phyloP scores from a whole-genome alignment of 164 flowering plant genomes.

The Hamamelis virginiana region DNA sequence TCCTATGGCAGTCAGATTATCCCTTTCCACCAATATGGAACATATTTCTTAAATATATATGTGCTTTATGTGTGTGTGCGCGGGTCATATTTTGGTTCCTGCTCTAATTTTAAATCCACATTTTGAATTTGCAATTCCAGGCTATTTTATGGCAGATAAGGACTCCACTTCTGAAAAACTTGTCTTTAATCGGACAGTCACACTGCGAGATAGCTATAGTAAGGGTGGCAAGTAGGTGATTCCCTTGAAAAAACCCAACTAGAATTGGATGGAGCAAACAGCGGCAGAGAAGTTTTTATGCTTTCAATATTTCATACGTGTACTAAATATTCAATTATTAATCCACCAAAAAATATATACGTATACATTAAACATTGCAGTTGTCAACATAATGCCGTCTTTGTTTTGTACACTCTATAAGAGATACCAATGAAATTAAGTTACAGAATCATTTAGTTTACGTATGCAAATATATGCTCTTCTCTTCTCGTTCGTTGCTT shows the following conservation, averaged over 20 bases:
- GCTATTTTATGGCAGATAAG: slow-evolving; percentile 76
- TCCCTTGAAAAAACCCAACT: background rate
- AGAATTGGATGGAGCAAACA: background rate
- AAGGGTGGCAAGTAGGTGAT: slow-evolving; percentile 55
- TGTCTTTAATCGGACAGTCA: slow-evolving; percentile 83
- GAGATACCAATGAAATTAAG: background rate
- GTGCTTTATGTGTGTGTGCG: background rate
- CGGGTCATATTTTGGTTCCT: background rate
- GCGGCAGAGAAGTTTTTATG: background rate
- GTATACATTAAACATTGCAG: background rate
- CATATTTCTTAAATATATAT: no score
- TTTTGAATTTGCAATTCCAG: slow-evolving; percentile 30
- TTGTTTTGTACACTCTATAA: background rate
- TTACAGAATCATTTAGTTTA: no score
- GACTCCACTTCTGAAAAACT: slow-evolving; percentile 76
- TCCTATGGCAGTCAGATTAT: no score
- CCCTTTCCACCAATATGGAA: no score
- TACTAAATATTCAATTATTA: background rate
- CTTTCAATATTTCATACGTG: background rate
- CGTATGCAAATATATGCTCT: no score
- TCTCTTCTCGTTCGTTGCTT: no score
- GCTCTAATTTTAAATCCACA: background rate
- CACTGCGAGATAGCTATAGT: slow-evolving; percentile 66
- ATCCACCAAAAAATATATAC: background rate
- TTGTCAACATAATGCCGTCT: background rate